Evolutionary conservation across 2,329 filamentous ascomycete species (phyloP).

Genomic region (Exophiala calicioides): DNA sequence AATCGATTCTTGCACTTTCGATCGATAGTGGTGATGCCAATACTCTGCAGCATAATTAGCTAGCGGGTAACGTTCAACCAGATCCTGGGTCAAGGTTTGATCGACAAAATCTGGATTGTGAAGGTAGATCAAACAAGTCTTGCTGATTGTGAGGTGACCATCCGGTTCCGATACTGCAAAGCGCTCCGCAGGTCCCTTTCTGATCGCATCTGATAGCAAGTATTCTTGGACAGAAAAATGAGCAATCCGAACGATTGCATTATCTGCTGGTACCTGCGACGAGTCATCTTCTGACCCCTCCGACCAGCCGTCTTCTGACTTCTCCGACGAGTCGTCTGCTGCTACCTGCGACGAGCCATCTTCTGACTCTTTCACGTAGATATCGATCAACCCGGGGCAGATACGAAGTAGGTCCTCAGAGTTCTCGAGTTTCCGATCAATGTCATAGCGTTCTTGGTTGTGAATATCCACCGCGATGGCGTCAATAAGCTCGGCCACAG

Average conservation of each 20-base stretch:
- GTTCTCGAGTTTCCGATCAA: constrained; percentile 15
- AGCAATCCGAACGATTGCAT: too few species aligned
- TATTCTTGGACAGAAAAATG: too few species aligned
- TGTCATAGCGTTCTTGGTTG: constrained; percentile 29
- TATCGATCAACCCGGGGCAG: constrained; percentile 33
- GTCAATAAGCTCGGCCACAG: constrained; percentile 31
- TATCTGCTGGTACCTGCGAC: too few species aligned
- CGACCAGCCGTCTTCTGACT: too few species aligned
- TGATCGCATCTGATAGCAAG: too few species aligned
- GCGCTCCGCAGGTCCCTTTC: too few species aligned
- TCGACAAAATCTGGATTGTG: constrained; percentile 4
- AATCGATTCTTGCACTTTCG: too few species aligned
- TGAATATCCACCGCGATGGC: constrained; percentile 32
- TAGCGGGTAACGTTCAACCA: constrained; percentile 12
- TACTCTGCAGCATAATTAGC: constrained; percentile 19
- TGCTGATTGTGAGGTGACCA: constrained; percentile 6
- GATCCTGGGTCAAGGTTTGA: constrained; percentile 6
- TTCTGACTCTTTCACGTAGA: too few species aligned
- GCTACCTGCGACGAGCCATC: too few species aligned
- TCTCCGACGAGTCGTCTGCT: too few species aligned
- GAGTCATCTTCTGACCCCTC: too few species aligned
- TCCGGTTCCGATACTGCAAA: neutral
- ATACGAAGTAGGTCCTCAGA: constrained; percentile 28
- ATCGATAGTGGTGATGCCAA: constrained; percentile 19
- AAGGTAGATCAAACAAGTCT: constrained; percentile 21